Conservation (phyloP, 768 basidiomycete genomes). For the Cyclocybe aegerita region DNA sequence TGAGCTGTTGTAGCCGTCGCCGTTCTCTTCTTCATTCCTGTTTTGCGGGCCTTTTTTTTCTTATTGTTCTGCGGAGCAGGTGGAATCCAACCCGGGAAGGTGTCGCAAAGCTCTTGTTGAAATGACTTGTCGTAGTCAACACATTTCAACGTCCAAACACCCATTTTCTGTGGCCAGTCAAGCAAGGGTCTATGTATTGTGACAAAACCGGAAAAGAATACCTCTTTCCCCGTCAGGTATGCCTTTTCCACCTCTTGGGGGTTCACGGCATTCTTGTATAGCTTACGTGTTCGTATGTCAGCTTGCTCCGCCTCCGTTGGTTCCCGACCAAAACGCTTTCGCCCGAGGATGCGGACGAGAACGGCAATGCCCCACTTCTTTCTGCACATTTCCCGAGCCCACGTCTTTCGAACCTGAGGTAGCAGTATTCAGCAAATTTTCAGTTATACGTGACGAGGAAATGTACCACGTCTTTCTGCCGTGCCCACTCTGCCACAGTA, state of each 20-base stretch:
- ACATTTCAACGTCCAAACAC: slow-evolving; percentile 19
- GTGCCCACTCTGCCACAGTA: slow-evolving; percentile 24
- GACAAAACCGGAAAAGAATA: not conserved
- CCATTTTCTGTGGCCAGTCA: slow-evolving; percentile 5
- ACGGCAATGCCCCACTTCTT: slow-evolving; percentile 14
- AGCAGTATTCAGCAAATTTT: too few species aligned
- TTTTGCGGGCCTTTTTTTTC: not conserved
- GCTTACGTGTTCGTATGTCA: not conserved
- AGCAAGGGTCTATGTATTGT: not conserved
- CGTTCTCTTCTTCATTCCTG: not conserved
- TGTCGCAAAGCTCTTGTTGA: slow-evolving; percentile 7
- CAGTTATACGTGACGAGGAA: not conserved
- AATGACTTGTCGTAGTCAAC: slow-evolving; percentile 18
- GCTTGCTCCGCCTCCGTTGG: slow-evolving; percentile 10
- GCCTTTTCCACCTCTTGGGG: slow-evolving; percentile 14
- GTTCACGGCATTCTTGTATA: slow-evolving; percentile 8
- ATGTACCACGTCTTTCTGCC: slow-evolving; percentile 16
- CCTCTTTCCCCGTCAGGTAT: slow-evolving; percentile 15
- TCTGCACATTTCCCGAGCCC: slow-evolving; percentile 9
- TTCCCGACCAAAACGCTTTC: slow-evolving; percentile 6
- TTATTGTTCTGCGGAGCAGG: slow-evolving; percentile 4
- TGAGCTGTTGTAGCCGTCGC: too few species aligned
- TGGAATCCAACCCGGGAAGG: slow-evolving; percentile 7
- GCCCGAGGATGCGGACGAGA: slow-evolving; percentile 8
- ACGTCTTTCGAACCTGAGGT: slow-evolving; percentile 15